Evolutionary conservation across 192 early-diverging fungal genomes (phyloP).

Genomic region (Glomus cerebriforme): DNA sequence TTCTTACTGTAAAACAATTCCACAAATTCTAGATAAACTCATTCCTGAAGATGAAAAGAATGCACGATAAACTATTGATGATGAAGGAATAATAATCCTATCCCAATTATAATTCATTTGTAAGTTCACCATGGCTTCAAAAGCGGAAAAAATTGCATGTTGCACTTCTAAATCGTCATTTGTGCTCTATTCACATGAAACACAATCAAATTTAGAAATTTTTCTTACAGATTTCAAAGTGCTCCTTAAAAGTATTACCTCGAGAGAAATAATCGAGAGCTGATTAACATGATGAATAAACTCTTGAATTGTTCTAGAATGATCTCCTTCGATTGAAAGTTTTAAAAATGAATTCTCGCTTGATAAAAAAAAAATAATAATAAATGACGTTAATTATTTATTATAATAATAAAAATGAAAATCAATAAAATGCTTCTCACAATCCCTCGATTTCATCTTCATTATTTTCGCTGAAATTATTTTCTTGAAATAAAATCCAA

Average conservation of each 20-base stretch:
- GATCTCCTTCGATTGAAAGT: neutral
- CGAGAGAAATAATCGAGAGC: constrained; percentile 37
- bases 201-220: neutral
- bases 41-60: constrained; percentile 51
- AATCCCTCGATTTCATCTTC: constrained; percentile 36
- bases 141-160: constrained; percentile 52
- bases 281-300: constrained; percentile 50
- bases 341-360: neutral
- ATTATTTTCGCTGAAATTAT: constrained; percentile 15
- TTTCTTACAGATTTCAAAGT: neutral
- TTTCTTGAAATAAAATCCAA: constrained; percentile 47
- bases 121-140: constrained; percentile 42
- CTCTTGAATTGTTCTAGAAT: constrained; percentile 32
- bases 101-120: constrained; percentile 30
- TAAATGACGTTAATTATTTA: neutral
- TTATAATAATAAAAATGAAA: neutral
- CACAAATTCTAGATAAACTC: constrained; percentile 52
- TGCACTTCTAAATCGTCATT: constrained; percentile 46
- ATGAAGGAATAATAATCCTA: constrained; percentile 51
- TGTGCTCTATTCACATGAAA: constrained; percentile 31
- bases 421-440: constrained; percentile 24
- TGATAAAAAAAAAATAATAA: neutral
- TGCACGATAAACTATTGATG: constrained; percentile 42
- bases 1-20: constrained; percentile 42
- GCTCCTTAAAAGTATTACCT: constrained; percentile 4